Percentiles rank a stretch among this genome's conserved stretches.
Evolutionary conservation across 148 eudicot genomes (phyloP).

Genomic region (Polygonum aviculare): DNA sequence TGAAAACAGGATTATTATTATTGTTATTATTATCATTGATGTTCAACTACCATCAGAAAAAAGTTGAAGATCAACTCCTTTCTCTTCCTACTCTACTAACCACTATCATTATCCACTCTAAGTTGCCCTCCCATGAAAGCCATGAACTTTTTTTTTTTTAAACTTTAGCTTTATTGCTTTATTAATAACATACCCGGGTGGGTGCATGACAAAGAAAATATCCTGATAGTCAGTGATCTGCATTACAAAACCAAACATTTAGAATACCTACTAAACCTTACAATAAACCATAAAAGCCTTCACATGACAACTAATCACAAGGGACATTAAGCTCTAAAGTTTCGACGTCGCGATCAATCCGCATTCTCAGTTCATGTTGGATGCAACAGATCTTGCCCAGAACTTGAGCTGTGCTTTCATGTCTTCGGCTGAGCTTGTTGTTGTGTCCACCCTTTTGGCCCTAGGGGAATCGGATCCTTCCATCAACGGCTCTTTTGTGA

Average conservation of each 20-base stretch:
- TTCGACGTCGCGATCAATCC: constrained; percentile 10
- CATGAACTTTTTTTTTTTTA: not conserved
- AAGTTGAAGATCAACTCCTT: not conserved
- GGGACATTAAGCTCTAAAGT: not conserved
- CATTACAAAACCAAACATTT: not conserved
- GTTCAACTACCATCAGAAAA: not conserved
- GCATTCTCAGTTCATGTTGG: constrained; percentile 53
- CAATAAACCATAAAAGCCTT: not conserved
- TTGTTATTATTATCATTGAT: not conserved
- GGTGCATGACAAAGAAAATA: not conserved
- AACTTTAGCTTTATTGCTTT: not conserved
- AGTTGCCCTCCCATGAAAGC: not conserved
- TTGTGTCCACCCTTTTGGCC: constrained; percentile 24
- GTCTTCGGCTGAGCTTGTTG: constrained; percentile 32
- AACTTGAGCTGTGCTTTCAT: constrained; percentile 73
- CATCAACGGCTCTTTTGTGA: constrained; percentile 14
- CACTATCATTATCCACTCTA: not conserved
- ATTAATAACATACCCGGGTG: not conserved
- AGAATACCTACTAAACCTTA: not conserved
- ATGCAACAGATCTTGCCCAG: constrained; percentile 90
- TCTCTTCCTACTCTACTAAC: not conserved
- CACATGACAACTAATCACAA: not conserved
- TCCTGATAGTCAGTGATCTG: not conserved
- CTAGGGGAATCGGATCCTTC: constrained; percentile 12
- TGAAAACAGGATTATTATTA: too few species aligned